Conservation (phyloP, 768 basidiomycete genomes). For the Melanogaster broomeanus region DNA sequence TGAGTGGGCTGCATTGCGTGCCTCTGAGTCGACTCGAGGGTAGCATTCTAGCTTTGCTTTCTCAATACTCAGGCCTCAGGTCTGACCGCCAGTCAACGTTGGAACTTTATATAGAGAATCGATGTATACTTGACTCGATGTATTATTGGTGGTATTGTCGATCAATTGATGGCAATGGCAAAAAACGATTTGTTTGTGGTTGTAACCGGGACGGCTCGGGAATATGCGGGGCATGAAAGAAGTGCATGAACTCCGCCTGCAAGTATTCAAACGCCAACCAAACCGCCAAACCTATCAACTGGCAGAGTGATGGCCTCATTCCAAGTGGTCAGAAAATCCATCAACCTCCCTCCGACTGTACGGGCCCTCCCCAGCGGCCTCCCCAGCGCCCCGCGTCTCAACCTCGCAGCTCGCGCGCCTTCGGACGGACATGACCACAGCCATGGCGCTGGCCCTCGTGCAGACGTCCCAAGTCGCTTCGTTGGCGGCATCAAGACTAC, state of each 20-base stretch:
- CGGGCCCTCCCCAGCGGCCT: slow-evolving; percentile 79
- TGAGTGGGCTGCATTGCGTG: slow-evolving; percentile 13
- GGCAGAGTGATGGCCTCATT: slow-evolving; percentile 57
- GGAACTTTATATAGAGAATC: too few relatives aligned
- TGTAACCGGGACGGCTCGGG: slow-evolving; percentile 46
- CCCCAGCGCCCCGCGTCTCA: slow-evolving; percentile 74
- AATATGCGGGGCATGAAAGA: slow-evolving; percentile 21
- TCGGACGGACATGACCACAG: slow-evolving; percentile 57
- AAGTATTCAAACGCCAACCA: background rate
- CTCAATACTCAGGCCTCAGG: background rate
- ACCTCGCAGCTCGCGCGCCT: slow-evolving; percentile 68
- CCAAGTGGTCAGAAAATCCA: slow-evolving; percentile 77
- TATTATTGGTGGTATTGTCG: too few relatives aligned
- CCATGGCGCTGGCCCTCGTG: slow-evolving; percentile 57
- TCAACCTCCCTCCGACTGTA: slow-evolving; percentile 81
- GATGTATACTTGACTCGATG: too few relatives aligned
- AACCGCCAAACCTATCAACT: background rate
- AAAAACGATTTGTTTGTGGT: too few relatives aligned
- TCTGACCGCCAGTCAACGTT: too few relatives aligned
- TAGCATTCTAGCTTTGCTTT: background rate
- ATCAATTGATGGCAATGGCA: background rate
- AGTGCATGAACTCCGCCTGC: slow-evolving; percentile 22
- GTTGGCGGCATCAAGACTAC: slow-evolving; percentile 52
- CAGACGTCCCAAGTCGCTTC: slow-evolving; percentile 66
- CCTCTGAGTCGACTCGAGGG: background rate